Percentiles rank a stretch among this genome's conserved stretches.
Evolutionary conservation across 352 stramenopile genomes (phyloP).

Genomic region (Thraustochytrium sp.): DNA sequence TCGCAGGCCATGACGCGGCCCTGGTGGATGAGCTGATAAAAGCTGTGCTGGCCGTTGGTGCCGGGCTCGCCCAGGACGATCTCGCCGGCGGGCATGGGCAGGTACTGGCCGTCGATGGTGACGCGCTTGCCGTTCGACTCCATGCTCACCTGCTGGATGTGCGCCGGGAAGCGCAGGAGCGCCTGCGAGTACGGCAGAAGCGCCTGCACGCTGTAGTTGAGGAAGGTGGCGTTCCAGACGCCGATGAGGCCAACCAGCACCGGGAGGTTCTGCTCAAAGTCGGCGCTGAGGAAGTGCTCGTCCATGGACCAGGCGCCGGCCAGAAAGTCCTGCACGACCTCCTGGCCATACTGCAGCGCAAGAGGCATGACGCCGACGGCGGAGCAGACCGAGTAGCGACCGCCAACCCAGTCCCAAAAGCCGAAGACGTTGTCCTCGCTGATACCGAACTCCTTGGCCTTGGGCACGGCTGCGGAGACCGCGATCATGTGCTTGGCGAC

Average conservation of each 20-base stretch:
- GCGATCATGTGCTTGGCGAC: constrained; percentile 61
- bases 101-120: constrained; percentile 78
- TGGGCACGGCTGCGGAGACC: constrained; percentile 56
- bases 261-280: constrained; percentile 79
- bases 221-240: constrained; percentile 97
- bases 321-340: constrained; percentile 84
- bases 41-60: constrained; percentile 96
- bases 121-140: constrained; percentile 98
- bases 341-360: constrained; percentile 88
- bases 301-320: constrained; percentile 93
- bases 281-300: constrained; percentile 86
- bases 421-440: constrained; percentile 89
- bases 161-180: constrained; percentile 86
- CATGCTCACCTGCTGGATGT: constrained; percentile 99
- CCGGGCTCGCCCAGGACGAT: constrained; percentile 95
- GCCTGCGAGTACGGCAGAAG: constrained; percentile 78
- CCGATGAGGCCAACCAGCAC: constrained; percentile 92
- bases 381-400: constrained; percentile 93
- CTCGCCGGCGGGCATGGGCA: constrained; percentile 88
- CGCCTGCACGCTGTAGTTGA: constrained; percentile 72
- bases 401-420: constrained; percentile 98
- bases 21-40: constrained; percentile 99
- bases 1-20: constrained; percentile 90
- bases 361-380: constrained; percentile 92
- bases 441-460: constrained; percentile 87